Base-by-base conservation (phyloP, 2,329 filamentous ascomycete genomes). In the Setomelanomma holmii region DNA sequence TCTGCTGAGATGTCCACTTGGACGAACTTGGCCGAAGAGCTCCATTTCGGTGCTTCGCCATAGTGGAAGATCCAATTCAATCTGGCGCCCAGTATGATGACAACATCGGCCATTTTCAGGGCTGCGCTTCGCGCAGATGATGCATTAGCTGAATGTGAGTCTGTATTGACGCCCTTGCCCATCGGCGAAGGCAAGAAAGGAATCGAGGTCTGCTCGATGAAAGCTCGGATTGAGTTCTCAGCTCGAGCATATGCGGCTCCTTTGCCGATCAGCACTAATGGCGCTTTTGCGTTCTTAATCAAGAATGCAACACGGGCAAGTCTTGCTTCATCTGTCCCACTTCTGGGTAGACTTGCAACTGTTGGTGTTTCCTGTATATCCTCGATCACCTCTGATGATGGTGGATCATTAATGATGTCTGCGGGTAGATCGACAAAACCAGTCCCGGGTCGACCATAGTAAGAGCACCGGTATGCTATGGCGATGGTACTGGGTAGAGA, bases 1-100 rank as follows among this genome's bases (percentile, higher is more conserved):
- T 84, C 81, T 1, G 80, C 74, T 19, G 71, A 76, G 45, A 84
- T 78, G 60, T 85, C 82, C 12, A 85, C 78, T 66, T 85, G 83
- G 33, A 84, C 81, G 58, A 85, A 79, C 49, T 78, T 80, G 3
- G 77, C 82, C 4, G 61, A 61, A 4, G 77, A 58, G 22, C 76
- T 80, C 80, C 82, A 85, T 63, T 84, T 84, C 0, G 82, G 82
- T 11, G 80, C 58, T 49, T 82, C 77, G 6, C 83, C 83, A 55
- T 80, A 85, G 53, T 84, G 82, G 4, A 85, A 72, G 44, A 85
- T 85, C 83, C 82, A 85, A 55, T 85, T 85, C 36, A 85, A 66
- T 30, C 81, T 76, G 2, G 82, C 83, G 4, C 82, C 82, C 2
- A 85, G 73, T 3, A 85, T 71, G 3, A 85, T 65, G 14, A 84